phyloP scores from a whole-genome alignment of 441 rosid genomes.

The Melastoma candidum region DNA sequence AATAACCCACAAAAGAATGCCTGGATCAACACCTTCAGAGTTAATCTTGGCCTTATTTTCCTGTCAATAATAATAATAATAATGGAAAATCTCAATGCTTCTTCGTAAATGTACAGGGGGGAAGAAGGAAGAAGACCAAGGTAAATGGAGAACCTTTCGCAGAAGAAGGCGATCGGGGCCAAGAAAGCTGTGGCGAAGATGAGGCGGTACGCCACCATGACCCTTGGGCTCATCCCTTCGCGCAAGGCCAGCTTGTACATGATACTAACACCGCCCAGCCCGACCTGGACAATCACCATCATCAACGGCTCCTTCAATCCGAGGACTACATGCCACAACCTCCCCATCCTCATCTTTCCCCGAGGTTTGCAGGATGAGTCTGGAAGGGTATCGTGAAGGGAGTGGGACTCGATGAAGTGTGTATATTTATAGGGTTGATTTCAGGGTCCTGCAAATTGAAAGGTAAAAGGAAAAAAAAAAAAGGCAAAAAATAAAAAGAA shows the following conservation, averaged over 20 bases:
- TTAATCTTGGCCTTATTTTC: conserved; percentile 18
- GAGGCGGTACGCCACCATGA: conserved; percentile 26
- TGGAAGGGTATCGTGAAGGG: too few species aligned
- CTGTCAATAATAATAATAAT: not conserved
- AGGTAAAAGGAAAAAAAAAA: too few species aligned
- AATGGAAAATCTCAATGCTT: too few species aligned
- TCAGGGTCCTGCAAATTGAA: too few species aligned
- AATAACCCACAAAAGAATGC: conserved; percentile 22
- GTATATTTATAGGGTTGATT: too few species aligned
- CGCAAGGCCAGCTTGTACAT: conserved; percentile 21
- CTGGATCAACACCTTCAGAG: conserved; percentile 18
- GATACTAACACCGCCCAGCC: conserved; percentile 20
- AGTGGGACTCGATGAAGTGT: too few species aligned
- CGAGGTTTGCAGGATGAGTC: too few species aligned
- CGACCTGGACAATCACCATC: conserved; percentile 25
- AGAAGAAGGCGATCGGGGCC: conserved; percentile 24
- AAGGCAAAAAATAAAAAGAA: too few species aligned
- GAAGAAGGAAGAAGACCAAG: too few species aligned
- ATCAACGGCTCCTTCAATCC: conserved; percentile 19
- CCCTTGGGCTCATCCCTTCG: conserved; percentile 21
- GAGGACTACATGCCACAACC: not conserved
- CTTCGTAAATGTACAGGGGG: too few species aligned
- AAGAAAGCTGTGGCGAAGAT: conserved; percentile 24
- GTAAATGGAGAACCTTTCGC: conserved; percentile 7
- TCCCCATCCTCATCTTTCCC: too few species aligned